Evolutionary conservation across 805 yeast species (phyloP), one percentile per base, ranked within the genome.

Genomic region (Candida golubevii): DNA sequence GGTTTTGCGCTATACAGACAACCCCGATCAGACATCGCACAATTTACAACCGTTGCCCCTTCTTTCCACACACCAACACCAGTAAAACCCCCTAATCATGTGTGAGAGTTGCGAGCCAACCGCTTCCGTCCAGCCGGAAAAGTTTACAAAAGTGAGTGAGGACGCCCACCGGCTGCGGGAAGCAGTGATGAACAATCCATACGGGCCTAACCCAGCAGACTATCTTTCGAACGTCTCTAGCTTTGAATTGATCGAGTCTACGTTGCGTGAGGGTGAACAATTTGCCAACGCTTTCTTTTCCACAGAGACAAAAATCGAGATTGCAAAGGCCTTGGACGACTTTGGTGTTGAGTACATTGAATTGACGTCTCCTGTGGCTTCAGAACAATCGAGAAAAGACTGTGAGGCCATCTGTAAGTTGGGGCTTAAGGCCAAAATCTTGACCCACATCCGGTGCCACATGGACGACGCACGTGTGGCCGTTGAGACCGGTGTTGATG

Each of bases 391-490:
- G 47, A 80, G 93, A 64, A 69, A 64, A 49, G 99, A 91, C 69
- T 91, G 98, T 76, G 98, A 93, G 74, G 97, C 98, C 47, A 91
- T 91, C 57, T 93, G 98, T 78, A 91, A 93, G 75, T 78, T 93
- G 56, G 98, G 98, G 9, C 80, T 91, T 66, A 88, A 86, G 72
- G 91, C 97, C 53, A 91, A 93, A 75, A 88, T 93, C 53, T 79
- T 91, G 56, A 91, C 99, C 39, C 98, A 91, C 67, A 93, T 93
- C 56, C 82, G 98, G 70, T 91, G 99, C 71, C 97, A 91, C 72
- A 91, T 91, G 97, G 98, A 91, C 68, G 99, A 93, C 61, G 99
- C 98, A 45, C 79, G 84, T 59, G 87, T 93, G 48, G 99, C 99
- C 6, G 99, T 91, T 38, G 93, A 88, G 62, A 91, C 98, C 33